These are phyloP conservation scores for Cordyceps javanica DNA, from an alignment of 2,329 filamentous ascomycete genomes.

Conservation along the genomic window DNA sequence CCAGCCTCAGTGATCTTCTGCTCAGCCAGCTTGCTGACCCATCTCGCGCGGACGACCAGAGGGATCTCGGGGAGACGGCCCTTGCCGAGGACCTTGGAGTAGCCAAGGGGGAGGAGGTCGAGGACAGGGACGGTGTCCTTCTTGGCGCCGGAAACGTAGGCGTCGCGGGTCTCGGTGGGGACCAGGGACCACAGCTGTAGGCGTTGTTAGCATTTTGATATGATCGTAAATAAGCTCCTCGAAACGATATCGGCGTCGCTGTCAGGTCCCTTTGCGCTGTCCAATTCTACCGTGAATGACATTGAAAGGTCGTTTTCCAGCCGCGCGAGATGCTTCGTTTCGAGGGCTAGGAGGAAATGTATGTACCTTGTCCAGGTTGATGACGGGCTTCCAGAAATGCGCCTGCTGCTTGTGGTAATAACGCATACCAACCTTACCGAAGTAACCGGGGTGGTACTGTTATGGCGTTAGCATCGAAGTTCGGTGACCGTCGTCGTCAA, in stretches of 20 bases:
- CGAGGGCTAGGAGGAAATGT: conserved; percentile 7
- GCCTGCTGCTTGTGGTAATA: conserved; percentile 95
- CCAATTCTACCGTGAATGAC: background rate
- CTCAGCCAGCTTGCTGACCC: conserved; percentile 94
- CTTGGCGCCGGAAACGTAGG: conserved; percentile 76
- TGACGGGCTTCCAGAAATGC: conserved; percentile 96
- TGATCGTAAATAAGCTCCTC: background rate
- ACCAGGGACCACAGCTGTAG: conserved; percentile 88
- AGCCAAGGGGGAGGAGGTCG: conserved; percentile 94
- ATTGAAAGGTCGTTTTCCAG: background rate
- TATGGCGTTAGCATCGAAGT: conserved; percentile 22
- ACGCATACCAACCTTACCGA: conserved; percentile 93
- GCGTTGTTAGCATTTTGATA: background rate
- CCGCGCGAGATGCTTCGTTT: conserved; percentile 3
- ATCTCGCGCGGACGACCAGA: conserved; percentile 89
- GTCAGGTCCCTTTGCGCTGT: background rate
- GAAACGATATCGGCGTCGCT: background rate
- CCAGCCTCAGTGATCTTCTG: conserved; percentile 98
- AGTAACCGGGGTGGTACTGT: conserved; percentile 98
- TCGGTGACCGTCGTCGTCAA: conserved; percentile 2
- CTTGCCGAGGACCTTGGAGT: conserved; percentile 99
- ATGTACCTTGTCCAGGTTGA: conserved; percentile 96
- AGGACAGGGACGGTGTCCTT: conserved; percentile 93
- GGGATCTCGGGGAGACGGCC: conserved; percentile 90
- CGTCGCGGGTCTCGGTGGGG: conserved; percentile 84